Evolutionary conservation across 345 rosid genomes (phyloP).

Genomic region (Sisymbrium irio): DNA sequence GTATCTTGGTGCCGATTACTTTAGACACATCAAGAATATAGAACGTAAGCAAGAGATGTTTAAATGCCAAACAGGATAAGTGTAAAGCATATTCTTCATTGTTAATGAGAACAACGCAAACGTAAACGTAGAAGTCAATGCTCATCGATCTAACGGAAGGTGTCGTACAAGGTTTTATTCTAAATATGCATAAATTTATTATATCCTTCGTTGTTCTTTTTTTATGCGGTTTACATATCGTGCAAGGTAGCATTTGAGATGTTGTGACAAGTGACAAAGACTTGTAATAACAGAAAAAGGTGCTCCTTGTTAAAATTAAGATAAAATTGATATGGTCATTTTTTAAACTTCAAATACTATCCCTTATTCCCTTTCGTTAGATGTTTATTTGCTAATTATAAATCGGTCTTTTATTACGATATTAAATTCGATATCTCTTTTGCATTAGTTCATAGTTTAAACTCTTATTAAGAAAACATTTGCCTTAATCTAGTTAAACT

Average conservation of each 20-base stretch:
- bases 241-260: conserved; percentile 21
- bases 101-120: conserved; percentile 17
- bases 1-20: not conserved
- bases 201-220: not conserved
- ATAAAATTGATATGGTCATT: not conserved
- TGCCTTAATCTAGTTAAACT: not conserved
- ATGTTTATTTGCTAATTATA: not conserved
- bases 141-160: not conserved
- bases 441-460: not conserved
- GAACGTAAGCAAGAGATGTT: conserved; percentile 1
- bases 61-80: conserved; percentile 19
- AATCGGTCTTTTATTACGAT: not conserved
- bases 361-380: not conserved
- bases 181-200: conserved; percentile 6
- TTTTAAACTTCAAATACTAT: not conserved
- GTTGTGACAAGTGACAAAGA: conserved; percentile 13
- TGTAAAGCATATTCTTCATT: conserved; percentile 32
- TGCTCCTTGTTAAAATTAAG: not conserved
- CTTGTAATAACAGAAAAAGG: not conserved
- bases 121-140: conserved; percentile 36
- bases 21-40: conserved; percentile 5
- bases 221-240: conserved; percentile 23
- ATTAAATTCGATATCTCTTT: not conserved
- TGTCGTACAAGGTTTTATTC: conserved; percentile 34
- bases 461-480: not conserved